phyloP scores from a whole-genome alignment of 164 flowering plant genomes.

The Umbellularia californica region DNA sequence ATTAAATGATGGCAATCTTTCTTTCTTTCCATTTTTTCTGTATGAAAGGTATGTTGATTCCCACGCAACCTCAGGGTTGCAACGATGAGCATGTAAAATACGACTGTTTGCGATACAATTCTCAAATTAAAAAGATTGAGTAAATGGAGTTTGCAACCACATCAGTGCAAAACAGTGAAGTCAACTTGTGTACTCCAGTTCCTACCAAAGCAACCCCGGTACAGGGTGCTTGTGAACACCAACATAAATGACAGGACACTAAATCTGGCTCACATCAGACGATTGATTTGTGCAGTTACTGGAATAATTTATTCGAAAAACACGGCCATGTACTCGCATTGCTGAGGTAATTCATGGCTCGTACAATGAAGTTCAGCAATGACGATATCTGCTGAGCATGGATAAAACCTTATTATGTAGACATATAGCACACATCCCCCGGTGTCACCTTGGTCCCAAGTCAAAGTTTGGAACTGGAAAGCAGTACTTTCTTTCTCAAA shows the following conservation, averaged over 20 bases:
- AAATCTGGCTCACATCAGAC: background rate
- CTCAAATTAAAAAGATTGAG: background rate
- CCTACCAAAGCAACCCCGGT: background rate
- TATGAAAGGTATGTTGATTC: too few species aligned
- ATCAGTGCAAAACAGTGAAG: background rate
- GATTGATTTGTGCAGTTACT: background rate
- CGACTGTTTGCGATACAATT: too few species aligned
- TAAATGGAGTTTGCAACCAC: background rate
- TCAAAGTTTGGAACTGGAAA: too few species aligned
- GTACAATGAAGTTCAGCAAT: background rate
- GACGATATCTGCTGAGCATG: background rate
- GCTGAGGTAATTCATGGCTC: background rate
- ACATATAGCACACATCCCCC: background rate
- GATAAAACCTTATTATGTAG: background rate
- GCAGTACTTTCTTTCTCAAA: too few species aligned
- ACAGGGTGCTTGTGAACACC: background rate
- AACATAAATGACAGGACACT: background rate
- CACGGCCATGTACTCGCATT: background rate
- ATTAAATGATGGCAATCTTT: too few species aligned
- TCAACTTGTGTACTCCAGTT: background rate
- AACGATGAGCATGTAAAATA: too few species aligned
- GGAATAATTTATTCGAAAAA: background rate
- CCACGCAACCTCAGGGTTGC: background rate
- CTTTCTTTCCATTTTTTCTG: too few species aligned
- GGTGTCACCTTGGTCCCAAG: too few species aligned